A percentile compares a stretch with the other conserved stretches of the same genome.
Conservation (phyloP, 2,329 filamentous ascomycete genomes). For the Penicillium griseofulvum region DNA sequence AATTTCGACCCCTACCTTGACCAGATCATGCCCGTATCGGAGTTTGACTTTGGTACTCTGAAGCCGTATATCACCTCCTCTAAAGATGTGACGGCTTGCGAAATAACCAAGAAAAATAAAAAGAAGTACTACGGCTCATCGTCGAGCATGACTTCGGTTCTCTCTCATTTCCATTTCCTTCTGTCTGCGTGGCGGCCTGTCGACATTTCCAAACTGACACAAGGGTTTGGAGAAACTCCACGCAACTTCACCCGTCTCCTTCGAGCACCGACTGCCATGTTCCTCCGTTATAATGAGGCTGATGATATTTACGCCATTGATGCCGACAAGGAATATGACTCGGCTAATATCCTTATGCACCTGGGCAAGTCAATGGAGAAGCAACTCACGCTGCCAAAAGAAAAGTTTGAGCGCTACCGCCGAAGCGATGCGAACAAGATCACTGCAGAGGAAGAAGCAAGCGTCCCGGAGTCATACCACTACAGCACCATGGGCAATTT, state of each 20-base stretch:
- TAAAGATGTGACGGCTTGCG: conserved; percentile 69
- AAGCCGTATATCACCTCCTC: conserved; percentile 90
- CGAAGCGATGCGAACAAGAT: conserved; percentile 66
- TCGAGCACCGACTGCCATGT: conserved; percentile 73
- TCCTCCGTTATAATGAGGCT: conserved; percentile 75
- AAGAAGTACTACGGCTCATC: conserved; percentile 92
- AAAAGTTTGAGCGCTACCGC: conserved; percentile 83
- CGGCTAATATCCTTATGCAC: conserved; percentile 81
- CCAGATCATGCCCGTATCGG: conserved; percentile 84
- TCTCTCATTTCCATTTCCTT: conserved; percentile 90
- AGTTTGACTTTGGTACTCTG: conserved; percentile 88
- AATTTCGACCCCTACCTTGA: conserved; percentile 97
- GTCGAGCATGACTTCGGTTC: conserved; percentile 86
- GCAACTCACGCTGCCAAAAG: conserved; percentile 75
- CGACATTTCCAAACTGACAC: conserved; percentile 65
- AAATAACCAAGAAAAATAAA: conserved; percentile 62
- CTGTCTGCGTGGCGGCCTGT: conserved; percentile 79
- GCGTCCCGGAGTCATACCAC: conserved; percentile 75
- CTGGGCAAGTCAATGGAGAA: conserved; percentile 97
- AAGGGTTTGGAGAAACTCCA: conserved; percentile 61
- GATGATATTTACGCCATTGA: conserved; percentile 92
- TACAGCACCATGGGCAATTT: conserved; percentile 85
- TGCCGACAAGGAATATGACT: conserved; percentile 88
- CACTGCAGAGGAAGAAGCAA: conserved; percentile 64
- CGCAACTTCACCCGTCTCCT: conserved; percentile 68